Evolutionary conservation across 2,329 filamentous ascomycete genomes (phyloP).

Genomic region (Alternaria brassicicola): DNA sequence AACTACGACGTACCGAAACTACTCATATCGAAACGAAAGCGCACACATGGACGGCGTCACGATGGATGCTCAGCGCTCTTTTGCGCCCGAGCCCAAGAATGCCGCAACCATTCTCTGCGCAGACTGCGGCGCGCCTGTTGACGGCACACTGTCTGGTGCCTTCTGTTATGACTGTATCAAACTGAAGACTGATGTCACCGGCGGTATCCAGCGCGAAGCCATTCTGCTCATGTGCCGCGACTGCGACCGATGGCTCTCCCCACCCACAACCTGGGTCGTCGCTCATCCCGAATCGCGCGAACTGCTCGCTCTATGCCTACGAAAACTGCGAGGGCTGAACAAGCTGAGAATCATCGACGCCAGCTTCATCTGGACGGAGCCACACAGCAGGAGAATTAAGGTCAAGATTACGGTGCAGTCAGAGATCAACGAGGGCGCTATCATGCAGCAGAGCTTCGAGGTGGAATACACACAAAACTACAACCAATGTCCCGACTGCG

Average conservation of each 20-base stretch:
- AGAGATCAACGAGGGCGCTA: slow-evolving; percentile 68
- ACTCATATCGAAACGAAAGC: background rate
- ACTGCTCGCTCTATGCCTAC: slow-evolving; percentile 86
- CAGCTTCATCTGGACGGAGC: slow-evolving; percentile 97
- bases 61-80: slow-evolving; percentile 48
- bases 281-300: slow-evolving; percentile 88
- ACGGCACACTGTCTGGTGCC: slow-evolving; percentile 83
- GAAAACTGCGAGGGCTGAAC: slow-evolving; percentile 82
- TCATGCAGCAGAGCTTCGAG: slow-evolving; percentile 92
- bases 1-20: background rate
- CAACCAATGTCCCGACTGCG: slow-evolving; percentile 87
- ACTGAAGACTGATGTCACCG: slow-evolving; percentile 88
- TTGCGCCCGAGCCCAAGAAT: slow-evolving; percentile 48
- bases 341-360: slow-evolving; percentile 96
- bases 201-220: slow-evolving; percentile 89
- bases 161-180: slow-evolving; percentile 97
- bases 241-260: slow-evolving; percentile 89
- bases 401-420: slow-evolving; percentile 94
- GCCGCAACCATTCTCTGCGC: slow-evolving; percentile 87
- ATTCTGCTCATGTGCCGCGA: slow-evolving; percentile 90
- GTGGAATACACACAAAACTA: slow-evolving; percentile 89
- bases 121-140: slow-evolving; percentile 95
- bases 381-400: slow-evolving; percentile 89
- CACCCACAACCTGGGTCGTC: slow-evolving; percentile 83
- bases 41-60: slow-evolving; percentile 44